phyloP scores from a whole-genome alignment of 2,329 filamentous ascomycete genomes.

The Teratosphaeria pseudoeucalypti region DNA sequence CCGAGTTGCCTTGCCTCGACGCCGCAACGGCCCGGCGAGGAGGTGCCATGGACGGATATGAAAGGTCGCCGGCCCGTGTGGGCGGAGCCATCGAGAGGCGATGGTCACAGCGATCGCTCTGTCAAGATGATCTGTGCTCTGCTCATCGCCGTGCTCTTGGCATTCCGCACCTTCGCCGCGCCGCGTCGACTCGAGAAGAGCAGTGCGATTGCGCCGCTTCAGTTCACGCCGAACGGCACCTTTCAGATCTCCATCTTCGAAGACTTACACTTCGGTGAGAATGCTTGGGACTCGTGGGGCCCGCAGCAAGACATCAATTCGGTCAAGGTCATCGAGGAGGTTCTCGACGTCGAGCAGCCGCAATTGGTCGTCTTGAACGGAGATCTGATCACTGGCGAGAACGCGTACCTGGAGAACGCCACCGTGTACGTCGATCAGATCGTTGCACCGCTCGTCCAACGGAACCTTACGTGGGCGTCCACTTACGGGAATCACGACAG shows the following conservation, averaged over 20 bases:
- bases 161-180: not conserved
- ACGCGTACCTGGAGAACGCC: constrained; percentile 45
- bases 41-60: not conserved
- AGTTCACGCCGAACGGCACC: constrained; percentile 24
- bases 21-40: not conserved
- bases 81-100: not conserved
- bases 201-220: constrained; percentile 8
- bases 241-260: constrained; percentile 52
- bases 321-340: constrained; percentile 44
- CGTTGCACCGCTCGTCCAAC: constrained; percentile 46
- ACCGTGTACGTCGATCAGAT: constrained; percentile 50
- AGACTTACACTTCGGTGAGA: constrained; percentile 62
- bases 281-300: constrained; percentile 18
- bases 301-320: constrained; percentile 48
- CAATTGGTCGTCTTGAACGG: constrained; percentile 60
- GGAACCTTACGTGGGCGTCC: constrained; percentile 51
- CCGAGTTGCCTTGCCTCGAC: not conserved
- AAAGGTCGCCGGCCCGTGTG: not conserved
- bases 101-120: not conserved
- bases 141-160: not conserved
- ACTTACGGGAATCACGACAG: constrained; percentile 65
- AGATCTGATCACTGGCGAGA: constrained; percentile 61
- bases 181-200: not conserved
- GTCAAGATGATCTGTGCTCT: constrained; percentile 4
- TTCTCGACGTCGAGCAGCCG: constrained; percentile 48